Conservation (phyloP, 371 early-diverging fungal genomes). For the Apophysomyces elegans region DNA sequence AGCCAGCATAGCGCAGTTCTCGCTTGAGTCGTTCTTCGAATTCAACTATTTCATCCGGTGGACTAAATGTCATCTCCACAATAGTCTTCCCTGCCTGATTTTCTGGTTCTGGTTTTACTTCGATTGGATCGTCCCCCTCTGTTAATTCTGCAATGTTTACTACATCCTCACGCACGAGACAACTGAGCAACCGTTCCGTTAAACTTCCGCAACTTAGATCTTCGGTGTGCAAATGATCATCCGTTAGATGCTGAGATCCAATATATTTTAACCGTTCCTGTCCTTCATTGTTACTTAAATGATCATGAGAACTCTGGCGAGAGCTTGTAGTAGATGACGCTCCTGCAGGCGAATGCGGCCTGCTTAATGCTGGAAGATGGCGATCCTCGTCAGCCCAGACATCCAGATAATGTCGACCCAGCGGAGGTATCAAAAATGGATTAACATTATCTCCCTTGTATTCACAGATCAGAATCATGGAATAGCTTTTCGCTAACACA, state of each 20-base stretch:
- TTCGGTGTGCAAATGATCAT: conserved; percentile 63
- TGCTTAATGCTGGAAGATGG: conserved; percentile 55
- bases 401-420: conserved; percentile 79
- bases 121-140: conserved; percentile 28
- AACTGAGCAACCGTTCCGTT: conserved; percentile 76
- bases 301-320: conserved; percentile 30
- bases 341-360: conserved; percentile 36
- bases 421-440: conserved; percentile 72
- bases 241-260: conserved; percentile 43
- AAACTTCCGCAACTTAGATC: conserved; percentile 70
- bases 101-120: conserved; percentile 12
- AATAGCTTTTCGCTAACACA: neutral
- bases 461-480: neutral
- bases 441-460: conserved; percentile 60
- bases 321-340: conserved; percentile 22
- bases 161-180: conserved; percentile 67
- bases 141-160: conserved; percentile 38
- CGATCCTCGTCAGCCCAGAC: conserved; percentile 87
- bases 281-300: conserved; percentile 11
- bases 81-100: conserved; percentile 22
- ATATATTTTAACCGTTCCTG: conserved; percentile 32
- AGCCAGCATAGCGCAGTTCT: conserved; percentile 83
- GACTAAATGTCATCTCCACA: conserved; percentile 24
- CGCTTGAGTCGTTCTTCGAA: conserved; percentile 84
- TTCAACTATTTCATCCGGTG: conserved; percentile 36